A percentile compares a stretch with the other conserved stretches of the same genome.
Conservation (phyloP, 768 basidiomycete species). For the Pisolithus microcarpus region DNA sequence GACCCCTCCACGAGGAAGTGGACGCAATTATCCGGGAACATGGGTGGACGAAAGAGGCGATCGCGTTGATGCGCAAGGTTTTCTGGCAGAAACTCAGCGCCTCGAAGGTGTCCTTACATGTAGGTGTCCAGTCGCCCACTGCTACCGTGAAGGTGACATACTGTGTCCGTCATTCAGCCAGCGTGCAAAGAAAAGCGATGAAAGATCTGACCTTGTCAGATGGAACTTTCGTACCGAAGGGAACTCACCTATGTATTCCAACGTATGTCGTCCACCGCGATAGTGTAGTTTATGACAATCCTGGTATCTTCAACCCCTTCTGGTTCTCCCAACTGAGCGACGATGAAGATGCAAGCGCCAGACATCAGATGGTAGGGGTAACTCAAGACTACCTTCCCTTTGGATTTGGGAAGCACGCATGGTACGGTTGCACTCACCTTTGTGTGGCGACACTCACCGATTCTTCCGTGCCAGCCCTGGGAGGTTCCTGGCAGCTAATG, state of each 20-base stretch:
- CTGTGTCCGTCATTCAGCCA: no score
- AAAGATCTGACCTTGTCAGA: no score
- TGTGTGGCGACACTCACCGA: neutral
- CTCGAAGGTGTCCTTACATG: no score
- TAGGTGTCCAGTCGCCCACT: no score
- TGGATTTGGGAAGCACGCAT: conserved; percentile 27
- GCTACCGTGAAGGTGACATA: no score
- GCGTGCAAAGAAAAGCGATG: no score
- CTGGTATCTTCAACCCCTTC: conserved; percentile 39
- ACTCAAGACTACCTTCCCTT: conserved; percentile 1
- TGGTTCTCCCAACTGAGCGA: conserved; percentile 37
- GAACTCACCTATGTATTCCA: neutral
- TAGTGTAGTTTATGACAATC: conserved; percentile 22
- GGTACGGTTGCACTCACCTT: conserved; percentile 9
- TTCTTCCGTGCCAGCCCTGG: conserved; percentile 25
- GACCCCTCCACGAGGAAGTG: no score
- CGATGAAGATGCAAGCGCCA: conserved; percentile 24
- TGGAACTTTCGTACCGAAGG: no score
- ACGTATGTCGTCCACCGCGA: conserved; percentile 14
- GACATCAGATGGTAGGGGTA: conserved; percentile 31
- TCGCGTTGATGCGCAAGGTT: no score
- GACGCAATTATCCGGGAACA: no score
- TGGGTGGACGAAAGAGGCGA: no score
- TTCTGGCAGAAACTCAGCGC: no score
- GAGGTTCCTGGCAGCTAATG: conserved; percentile 35